phyloP scores from a whole-genome alignment of 129 eudicot species.

The Chrysanthemum makinoi region DNA sequence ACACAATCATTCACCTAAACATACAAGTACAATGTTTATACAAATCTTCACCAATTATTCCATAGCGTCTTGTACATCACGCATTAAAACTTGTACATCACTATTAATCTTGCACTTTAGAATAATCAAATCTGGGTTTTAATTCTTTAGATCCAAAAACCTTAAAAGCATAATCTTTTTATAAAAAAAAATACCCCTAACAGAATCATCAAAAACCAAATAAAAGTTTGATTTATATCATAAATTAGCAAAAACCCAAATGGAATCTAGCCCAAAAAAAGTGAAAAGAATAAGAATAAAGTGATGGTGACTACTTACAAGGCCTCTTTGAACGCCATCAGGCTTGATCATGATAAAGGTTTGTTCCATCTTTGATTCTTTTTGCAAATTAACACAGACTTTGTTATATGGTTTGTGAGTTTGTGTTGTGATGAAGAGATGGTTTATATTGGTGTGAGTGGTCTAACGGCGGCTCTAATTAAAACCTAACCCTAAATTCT shows the following conservation, averaged over 20 bases:
- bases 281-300: constrained; percentile 6
- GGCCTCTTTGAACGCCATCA: constrained; percentile 85
- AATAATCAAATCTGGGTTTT: constrained; percentile 1
- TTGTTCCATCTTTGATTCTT: constrained; percentile 60
- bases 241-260: not conserved
- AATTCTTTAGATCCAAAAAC: not conserved
- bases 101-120: not conserved
- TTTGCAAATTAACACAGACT: constrained; percentile 18
- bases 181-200: not conserved
- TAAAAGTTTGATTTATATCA: not conserved
- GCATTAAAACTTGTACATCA: constrained; percentile 14
- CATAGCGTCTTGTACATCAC: constrained; percentile 3
- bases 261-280: not conserved
- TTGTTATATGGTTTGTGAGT: constrained; percentile 5
- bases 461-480: constrained; percentile 24
- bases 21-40: too few relatives aligned
- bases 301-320: constrained; percentile 40
- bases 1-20: constrained; percentile 1
- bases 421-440: constrained; percentile 12
- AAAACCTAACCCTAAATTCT: constrained; percentile 45
- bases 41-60: not conserved
- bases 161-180: not conserved
- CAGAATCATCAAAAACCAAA: constrained; percentile 8
- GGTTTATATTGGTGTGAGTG: constrained; percentile 21
- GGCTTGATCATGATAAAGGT: constrained; percentile 91